Percentiles rank a stretch among this genome's conserved stretches.
Conservation (phyloP, 2,329 filamentous ascomycete species). For the Aspergillus phoenicis region DNA sequence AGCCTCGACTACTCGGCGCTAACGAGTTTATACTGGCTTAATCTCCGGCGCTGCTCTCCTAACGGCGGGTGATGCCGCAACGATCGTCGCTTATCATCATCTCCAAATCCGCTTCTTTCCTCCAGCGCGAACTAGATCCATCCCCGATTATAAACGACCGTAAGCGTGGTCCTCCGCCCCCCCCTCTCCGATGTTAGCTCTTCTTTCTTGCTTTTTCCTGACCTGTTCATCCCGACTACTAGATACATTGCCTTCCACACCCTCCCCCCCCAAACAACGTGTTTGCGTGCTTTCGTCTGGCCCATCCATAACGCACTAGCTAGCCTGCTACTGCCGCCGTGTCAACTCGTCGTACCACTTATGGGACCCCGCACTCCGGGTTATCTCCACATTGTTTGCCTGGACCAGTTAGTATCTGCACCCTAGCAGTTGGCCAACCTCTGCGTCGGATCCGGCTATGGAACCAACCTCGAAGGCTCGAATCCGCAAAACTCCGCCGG, state of each 20-base stretch:
- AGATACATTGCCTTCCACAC: not conserved
- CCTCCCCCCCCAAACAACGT: not conserved
- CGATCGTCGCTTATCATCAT: conserved; percentile 16
- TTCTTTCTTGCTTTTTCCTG: not conserved
- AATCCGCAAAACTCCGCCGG: conserved; percentile 28
- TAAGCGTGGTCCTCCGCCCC: conserved; percentile 1
- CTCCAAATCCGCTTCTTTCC: conserved; percentile 3
- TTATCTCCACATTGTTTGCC: conserved; percentile 19
- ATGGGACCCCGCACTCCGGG: conserved; percentile 26
- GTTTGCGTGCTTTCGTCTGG: not conserved
- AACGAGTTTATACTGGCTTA: conserved; percentile 1
- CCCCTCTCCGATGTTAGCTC: conserved; percentile 3
- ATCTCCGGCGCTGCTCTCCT: conserved; percentile 3
- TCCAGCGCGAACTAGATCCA: conserved; percentile 2
- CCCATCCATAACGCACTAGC: not conserved
- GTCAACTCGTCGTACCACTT: conserved; percentile 4
- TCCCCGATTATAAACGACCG: conserved; percentile 6
- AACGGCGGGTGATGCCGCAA: conserved; percentile 17
- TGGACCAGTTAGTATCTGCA: not conserved
- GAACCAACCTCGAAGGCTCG: conserved; percentile 28
- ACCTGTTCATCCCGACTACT: not conserved
- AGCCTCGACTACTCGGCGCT: not conserved
- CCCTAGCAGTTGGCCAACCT: not conserved
- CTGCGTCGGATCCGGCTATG: conserved; percentile 15
- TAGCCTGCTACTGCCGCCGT: not conserved